A percentile compares a stretch with the other conserved stretches of the same genome.
Conservation (phyloP, 73 alveolate genomes). For the Blepharisma stoltei region DNA sequence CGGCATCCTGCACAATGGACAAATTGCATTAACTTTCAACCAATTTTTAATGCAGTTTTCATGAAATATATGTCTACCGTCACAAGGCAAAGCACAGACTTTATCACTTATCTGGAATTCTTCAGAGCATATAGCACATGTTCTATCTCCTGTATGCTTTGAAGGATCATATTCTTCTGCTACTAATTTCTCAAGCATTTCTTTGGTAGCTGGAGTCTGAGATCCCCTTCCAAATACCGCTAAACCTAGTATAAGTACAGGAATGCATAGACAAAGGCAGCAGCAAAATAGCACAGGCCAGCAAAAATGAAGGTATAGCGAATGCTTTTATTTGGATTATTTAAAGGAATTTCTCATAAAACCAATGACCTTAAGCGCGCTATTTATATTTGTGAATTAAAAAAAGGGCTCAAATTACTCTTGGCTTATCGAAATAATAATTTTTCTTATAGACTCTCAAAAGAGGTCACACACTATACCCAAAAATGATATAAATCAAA, state of each 20-base stretch:
- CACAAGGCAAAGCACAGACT: slow-evolving; percentile 58
- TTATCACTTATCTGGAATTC: slow-evolving; percentile 52
- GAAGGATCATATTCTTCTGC: neutral
- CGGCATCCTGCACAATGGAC: slow-evolving; percentile 76
- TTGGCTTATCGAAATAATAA: too few relatives aligned
- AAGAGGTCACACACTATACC: too few relatives aligned
- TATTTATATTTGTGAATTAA: too few relatives aligned
- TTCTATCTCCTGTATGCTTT: slow-evolving; percentile 15
- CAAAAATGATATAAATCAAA: neutral
- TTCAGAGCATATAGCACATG: slow-evolving; percentile 72
- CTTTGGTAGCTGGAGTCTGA: neutral
- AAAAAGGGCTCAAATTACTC: too few relatives aligned
- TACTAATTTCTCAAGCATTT: neutral
- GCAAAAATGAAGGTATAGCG: neutral
- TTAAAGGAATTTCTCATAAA: too few relatives aligned
- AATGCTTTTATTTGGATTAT: too few relatives aligned
- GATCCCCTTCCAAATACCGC: neutral
- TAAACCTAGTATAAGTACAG: neutral
- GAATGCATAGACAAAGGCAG: neutral
- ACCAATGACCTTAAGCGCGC: too few relatives aligned
- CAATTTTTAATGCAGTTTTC: slow-evolving; percentile 70
- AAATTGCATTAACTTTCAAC: slow-evolving; percentile 64
- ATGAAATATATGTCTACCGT: slow-evolving; percentile 75
- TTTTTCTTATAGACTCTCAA: too few relatives aligned
- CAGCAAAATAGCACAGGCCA: neutral